Conservation (phyloP, 2,329 filamentous ascomycete species). For the Colletotrichum spaethianum region DNA sequence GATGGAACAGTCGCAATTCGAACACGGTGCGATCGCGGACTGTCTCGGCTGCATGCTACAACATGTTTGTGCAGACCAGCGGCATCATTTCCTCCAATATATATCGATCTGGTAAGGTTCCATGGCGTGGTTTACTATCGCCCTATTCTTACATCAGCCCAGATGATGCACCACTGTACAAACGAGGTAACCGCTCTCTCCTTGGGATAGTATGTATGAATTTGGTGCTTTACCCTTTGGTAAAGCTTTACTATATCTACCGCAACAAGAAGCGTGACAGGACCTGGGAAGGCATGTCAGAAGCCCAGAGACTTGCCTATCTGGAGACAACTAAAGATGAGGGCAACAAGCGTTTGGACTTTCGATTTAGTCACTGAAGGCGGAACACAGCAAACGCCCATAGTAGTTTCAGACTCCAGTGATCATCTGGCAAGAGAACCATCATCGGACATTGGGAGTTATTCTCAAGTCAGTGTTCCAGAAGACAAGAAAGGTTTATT, state of each 20-base stretch:
- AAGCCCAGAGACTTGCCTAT: slow-evolving; percentile 49
- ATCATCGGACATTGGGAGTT: neutral
- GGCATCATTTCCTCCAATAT: slow-evolving; percentile 59
- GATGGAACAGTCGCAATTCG: slow-evolving; percentile 68
- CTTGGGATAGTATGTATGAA: slow-evolving; percentile 61
- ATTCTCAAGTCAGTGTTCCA: too few species aligned
- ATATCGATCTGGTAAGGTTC: slow-evolving; percentile 51
- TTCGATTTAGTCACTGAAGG: slow-evolving; percentile 55
- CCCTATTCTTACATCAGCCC: slow-evolving; percentile 52
- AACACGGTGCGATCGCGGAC: slow-evolving; percentile 73
- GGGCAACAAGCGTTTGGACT: slow-evolving; percentile 61
- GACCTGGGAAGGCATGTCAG: slow-evolving; percentile 50
- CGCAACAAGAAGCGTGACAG: slow-evolving; percentile 49
- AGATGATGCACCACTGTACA: slow-evolving; percentile 63
- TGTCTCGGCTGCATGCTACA: slow-evolving; percentile 75
- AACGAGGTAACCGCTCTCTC: slow-evolving; percentile 67
- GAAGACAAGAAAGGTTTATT: neutral
- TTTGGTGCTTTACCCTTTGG: slow-evolving; percentile 47
- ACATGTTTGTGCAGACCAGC: slow-evolving; percentile 65
- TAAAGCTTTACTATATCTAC: slow-evolving; percentile 52
- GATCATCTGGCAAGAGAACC: neutral
- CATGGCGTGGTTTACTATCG: neutral
- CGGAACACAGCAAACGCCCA: neutral
- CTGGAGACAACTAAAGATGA: slow-evolving; percentile 56
- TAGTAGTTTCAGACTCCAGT: neutral